phyloP scores from a whole-genome alignment of 1,284 basidiomycete species.

The Ceratobasidium sp. region DNA sequence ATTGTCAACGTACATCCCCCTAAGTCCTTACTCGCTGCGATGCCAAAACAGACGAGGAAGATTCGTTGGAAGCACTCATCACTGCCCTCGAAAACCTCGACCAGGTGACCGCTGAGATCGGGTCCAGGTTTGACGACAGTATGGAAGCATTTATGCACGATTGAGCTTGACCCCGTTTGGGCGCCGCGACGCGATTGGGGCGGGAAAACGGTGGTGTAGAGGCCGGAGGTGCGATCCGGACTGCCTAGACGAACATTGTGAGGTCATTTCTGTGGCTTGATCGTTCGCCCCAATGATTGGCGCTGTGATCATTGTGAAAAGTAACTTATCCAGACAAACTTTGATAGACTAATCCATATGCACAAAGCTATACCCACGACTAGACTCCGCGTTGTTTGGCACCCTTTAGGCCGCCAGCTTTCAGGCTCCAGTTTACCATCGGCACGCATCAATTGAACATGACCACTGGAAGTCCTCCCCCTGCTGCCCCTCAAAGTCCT shows the following conservation, averaged over 20 bases:
- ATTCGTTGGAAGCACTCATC: slow-evolving; percentile 80
- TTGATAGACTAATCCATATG: slow-evolving; percentile 1
- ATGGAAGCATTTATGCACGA: slow-evolving; percentile 44
- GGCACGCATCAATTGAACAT: background rate
- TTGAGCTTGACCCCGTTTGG: slow-evolving; percentile 20
- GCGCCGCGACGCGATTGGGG: background rate
- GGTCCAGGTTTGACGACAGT: slow-evolving; percentile 31
- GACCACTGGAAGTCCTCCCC: background rate
- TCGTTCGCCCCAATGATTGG: slow-evolving; percentile 5
- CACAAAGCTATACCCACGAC: background rate
- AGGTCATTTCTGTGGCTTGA: slow-evolving; percentile 9
- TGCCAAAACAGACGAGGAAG: slow-evolving; percentile 70
- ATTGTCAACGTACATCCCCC: slow-evolving; percentile 31
- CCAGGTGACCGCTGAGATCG: slow-evolving; percentile 52
- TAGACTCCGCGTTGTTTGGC: background rate
- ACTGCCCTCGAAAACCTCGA: slow-evolving; percentile 81
- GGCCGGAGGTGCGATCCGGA: background rate
- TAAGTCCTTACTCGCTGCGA: slow-evolving; percentile 26
- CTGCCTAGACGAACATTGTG: slow-evolving; percentile 7
- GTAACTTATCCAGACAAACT: slow-evolving; percentile 15
- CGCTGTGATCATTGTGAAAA: slow-evolving; percentile 2
- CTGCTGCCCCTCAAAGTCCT: background rate
- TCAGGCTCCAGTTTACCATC: background rate
- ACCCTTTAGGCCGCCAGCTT: background rate
- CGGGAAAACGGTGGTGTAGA: slow-evolving; percentile 34